Percentiles rank a stretch among this genome's conserved stretches.
Conservation (phyloP, 2,329 filamentous ascomycete genomes). For the Fusarium papillatum region DNA sequence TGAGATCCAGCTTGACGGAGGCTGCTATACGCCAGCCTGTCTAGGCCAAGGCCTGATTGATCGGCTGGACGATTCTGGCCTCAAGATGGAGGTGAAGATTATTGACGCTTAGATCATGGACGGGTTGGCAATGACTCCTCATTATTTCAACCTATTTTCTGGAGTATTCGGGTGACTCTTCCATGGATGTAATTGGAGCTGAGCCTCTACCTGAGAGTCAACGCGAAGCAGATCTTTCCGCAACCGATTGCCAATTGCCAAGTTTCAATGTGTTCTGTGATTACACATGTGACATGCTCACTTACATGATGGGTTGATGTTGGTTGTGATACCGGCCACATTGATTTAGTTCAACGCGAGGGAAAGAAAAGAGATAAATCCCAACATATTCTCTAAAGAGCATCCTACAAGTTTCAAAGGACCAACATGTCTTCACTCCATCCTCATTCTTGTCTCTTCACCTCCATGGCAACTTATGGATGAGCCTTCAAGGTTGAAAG, state of each 20-base stretch:
- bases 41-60: constrained; percentile 78
- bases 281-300: not conserved
- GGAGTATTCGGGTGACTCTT: not conserved
- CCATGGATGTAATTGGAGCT: not conserved
- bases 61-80: constrained; percentile 70
- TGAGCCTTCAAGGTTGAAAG: not conserved
- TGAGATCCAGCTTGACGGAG: constrained; percentile 71
- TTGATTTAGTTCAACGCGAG: not conserved
- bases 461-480: not conserved
- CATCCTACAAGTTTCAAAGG: not conserved
- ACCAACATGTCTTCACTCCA: not conserved
- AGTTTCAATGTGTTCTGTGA: not conserved
- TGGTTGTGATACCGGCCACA: not conserved
- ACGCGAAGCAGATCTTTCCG: not conserved
- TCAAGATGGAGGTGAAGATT: constrained; percentile 71
- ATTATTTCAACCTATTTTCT: not conserved
- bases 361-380: not conserved
- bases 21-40: constrained; percentile 79
- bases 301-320: not conserved
- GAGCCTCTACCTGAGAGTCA: not conserved
- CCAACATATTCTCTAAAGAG: not conserved
- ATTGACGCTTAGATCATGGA: constrained; percentile 32
- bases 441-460: not conserved
- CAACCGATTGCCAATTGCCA: not conserved
- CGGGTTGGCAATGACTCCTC: not conserved